Conservation (phyloP, 306 rosid species). For the Prinsepia uniflora region DNA sequence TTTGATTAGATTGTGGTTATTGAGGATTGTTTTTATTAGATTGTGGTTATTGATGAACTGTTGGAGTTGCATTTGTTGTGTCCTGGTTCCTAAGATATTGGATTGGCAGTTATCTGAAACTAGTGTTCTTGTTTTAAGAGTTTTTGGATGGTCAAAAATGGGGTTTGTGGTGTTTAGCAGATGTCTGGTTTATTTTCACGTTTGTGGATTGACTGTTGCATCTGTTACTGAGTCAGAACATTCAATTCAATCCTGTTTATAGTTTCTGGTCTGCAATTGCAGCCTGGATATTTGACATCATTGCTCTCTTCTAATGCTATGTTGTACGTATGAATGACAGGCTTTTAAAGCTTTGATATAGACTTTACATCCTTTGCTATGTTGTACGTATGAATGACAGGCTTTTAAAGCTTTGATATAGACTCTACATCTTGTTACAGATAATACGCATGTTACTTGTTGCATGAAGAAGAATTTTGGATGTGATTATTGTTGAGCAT, state of each 20-base stretch:
- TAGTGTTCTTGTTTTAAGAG: not conserved
- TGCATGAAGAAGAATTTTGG: too few relatives aligned
- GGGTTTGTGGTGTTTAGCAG: not conserved
- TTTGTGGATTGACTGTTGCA: not conserved
- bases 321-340: too few relatives aligned
- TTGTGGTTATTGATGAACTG: not conserved
- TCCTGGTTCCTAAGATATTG: not conserved
- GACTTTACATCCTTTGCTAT: too few relatives aligned
- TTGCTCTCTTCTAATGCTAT: not conserved
- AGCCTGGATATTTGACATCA: not conserved
- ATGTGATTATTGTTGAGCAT: not conserved
- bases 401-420: too few relatives aligned
- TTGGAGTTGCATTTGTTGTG: not conserved
- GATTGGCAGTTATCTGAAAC: not conserved
- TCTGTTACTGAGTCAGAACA: not conserved
- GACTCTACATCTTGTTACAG: too few relatives aligned
- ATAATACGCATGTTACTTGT: too few relatives aligned
- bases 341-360: too few relatives aligned
- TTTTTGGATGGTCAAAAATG: not conserved
- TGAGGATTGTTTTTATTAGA: not conserved
- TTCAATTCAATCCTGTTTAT: not conserved
- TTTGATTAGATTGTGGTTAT: not conserved
- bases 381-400: too few relatives aligned
- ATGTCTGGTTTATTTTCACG: not conserved
- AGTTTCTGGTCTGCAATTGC: not conserved